Percentiles rank a stretch among this genome's conserved stretches.
Evolutionary conservation across 2,329 filamentous ascomycete species (phyloP).

Genomic region (Fusarium circinatum): DNA sequence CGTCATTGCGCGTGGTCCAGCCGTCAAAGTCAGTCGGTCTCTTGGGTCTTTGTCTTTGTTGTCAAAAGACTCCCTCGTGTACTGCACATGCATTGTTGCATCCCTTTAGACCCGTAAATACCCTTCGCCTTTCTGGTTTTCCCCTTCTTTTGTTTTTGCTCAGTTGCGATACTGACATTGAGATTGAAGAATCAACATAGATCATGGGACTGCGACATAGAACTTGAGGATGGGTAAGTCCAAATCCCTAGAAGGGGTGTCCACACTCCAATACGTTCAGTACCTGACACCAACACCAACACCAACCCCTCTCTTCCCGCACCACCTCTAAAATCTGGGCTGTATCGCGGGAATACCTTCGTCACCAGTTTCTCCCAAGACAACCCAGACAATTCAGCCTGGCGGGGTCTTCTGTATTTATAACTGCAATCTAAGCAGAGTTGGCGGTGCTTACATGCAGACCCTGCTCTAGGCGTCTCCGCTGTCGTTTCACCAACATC

Average conservation of each 20-base stretch:
- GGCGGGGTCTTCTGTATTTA: background rate
- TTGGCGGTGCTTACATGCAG: conserved; percentile 12
- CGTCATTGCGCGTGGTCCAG: conserved; percentile 35
- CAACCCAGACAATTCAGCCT: background rate
- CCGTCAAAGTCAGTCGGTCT: conserved; percentile 27
- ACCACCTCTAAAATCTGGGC: conserved; percentile 31
- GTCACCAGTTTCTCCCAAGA: conserved; percentile 6
- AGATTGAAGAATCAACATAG: conserved; percentile 33
- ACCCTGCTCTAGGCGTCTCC: conserved; percentile 21
- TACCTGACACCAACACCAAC: conserved; percentile 15
- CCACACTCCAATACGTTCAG: conserved; percentile 21
- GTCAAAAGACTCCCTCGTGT: conserved; percentile 37
- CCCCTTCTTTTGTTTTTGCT: conserved; percentile 6
- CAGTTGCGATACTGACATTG: conserved; percentile 26
- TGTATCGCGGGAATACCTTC: conserved; percentile 42
- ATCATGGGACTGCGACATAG: conserved; percentile 48
- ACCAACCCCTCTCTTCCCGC: conserved; percentile 39
- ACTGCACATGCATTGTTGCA: conserved; percentile 21
- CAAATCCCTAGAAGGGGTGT: conserved; percentile 26
- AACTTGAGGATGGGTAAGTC: conserved; percentile 51
- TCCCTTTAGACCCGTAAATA: conserved; percentile 34
- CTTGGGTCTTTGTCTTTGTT: conserved; percentile 26
- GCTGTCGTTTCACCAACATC: conserved; percentile 35
- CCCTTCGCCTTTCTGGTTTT: conserved; percentile 10
- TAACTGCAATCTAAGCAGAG: background rate